Evolutionary conservation across 1,139 yeast genomes (phyloP).

Genomic region (Yamadazyma sp.): DNA sequence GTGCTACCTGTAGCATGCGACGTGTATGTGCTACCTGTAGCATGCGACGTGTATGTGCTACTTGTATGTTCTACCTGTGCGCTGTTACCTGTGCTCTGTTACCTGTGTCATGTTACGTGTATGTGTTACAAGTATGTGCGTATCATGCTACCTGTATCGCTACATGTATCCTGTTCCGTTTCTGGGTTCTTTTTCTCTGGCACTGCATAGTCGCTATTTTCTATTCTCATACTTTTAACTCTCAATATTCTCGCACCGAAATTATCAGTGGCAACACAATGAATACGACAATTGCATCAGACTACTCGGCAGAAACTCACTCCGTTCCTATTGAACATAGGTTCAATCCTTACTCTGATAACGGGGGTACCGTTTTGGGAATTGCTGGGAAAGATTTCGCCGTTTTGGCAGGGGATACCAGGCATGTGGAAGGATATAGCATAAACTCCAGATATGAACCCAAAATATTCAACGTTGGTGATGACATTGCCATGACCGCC

Average conservation of each 20-base stretch:
- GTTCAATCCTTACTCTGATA: slow-evolving; percentile 94
- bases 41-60: too few relatives aligned
- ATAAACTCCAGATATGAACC: slow-evolving; percentile 93
- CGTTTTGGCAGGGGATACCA: slow-evolving; percentile 95
- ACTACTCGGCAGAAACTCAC: slow-evolving; percentile 53
- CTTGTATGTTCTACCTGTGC: too few relatives aligned
- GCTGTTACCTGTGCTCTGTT: too few relatives aligned
- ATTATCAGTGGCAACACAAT: slow-evolving; percentile 9
- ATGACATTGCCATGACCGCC: slow-evolving; percentile 82
- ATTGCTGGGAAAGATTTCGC: slow-evolving; percentile 98
- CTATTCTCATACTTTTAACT: not conserved
- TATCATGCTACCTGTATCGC: too few relatives aligned
- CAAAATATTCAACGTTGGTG: slow-evolving; percentile 87
- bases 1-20: too few relatives aligned
- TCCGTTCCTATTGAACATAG: slow-evolving; percentile 82
- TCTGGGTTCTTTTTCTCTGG: too few relatives aligned
- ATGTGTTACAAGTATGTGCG: too few relatives aligned
- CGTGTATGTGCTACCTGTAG: too few relatives aligned
- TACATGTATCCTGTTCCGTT: too few relatives aligned
- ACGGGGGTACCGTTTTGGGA: slow-evolving; percentile 96
- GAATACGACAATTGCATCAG: slow-evolving; percentile 56
- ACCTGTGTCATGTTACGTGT: too few relatives aligned
- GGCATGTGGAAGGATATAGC: slow-evolving; percentile 92
- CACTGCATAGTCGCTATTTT: too few relatives aligned
- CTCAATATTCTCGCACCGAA: not conserved